Evolutionary conservation across 176 grass and related monocot genomes (phyloP), one percentile per base, ranked within the genome.

Genomic region (Zoysia japonica): DNA sequence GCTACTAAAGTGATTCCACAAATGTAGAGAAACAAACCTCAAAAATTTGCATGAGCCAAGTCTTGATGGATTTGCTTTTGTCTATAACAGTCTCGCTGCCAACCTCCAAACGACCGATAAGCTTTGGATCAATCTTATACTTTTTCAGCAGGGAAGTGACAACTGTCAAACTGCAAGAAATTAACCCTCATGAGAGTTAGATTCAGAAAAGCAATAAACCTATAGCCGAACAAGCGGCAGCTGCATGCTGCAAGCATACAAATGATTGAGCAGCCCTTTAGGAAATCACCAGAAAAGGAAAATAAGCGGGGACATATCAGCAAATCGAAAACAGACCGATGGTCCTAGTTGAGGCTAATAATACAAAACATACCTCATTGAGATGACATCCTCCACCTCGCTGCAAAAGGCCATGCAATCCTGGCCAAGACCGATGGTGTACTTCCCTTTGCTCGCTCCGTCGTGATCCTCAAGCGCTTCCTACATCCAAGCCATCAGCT

Each of bases 51-150:
- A 96, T 92, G 46, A 92, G 63, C 93, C 87, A 92, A 61, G 93
- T 96, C 44, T 92, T 96, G 87, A 96, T 92, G 16, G 93, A 92
- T 87, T 96, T 96, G 77, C 93, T 96, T 82, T 96, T 96, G 90
- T 96, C 93, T 81, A 96, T 96, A n/a, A 92, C 93, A 6, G 93
- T 90, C 77, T 96, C 93, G 40, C 85, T 92, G 52, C 87, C 93
- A 54, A 92, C 87, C 85, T 96, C 93, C 52, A 96, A 82, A 3
- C 93, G 93, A 13, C 93, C 89, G 11, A 95, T 95, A 52, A 85
- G 74, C 78, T 87, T 96, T 8, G 90, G 90, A 77, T 96, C 90
- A 45, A 96, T 71, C 13, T 92, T 77, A 65, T 96, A 92, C 11
- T 92, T 90, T 43, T 96, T 87, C 35, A 96, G 72, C 47, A 96